Conservation (phyloP, 2,329 filamentous ascomycete genomes). For the Dissoconium aciculare region DNA sequence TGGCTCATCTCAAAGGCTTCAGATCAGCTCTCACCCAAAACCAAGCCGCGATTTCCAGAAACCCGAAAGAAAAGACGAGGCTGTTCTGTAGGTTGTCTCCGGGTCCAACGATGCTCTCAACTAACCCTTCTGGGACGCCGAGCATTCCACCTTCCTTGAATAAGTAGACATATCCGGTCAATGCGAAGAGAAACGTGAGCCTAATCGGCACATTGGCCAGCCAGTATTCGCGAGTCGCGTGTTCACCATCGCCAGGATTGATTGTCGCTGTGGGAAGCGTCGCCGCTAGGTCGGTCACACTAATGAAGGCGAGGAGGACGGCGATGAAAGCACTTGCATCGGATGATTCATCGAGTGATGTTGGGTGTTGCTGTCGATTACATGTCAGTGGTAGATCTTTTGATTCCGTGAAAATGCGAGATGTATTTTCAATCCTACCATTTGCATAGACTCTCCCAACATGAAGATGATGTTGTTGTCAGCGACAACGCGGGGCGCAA, state of each 20-base stretch:
- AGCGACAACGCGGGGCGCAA: constrained; percentile 53
- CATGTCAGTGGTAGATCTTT: no score
- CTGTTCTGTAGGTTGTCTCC: constrained; percentile 64
- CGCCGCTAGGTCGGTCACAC: constrained; percentile 32
- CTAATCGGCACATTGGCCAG: constrained; percentile 46
- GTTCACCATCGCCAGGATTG: no score
- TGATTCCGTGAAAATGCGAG: constrained; percentile 1
- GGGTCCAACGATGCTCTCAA: constrained; percentile 13
- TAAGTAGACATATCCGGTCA: constrained; percentile 51
- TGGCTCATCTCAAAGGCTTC: background rate
- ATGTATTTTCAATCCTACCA: constrained; percentile 40
- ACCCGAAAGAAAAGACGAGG: constrained; percentile 69
- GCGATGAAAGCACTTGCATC: constrained; percentile 53
- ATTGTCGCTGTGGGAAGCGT: no score
- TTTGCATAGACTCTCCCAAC: constrained; percentile 66
- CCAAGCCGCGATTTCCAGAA: constrained; percentile 72
- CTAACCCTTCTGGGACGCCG: constrained; percentile 15
- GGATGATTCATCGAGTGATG: constrained; percentile 52
- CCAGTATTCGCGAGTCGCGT: constrained; percentile 33
- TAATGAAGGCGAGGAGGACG: constrained; percentile 52
- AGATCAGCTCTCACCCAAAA: constrained; percentile 50
- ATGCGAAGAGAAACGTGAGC: constrained; percentile 44
- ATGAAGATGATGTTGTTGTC: constrained; percentile 70
- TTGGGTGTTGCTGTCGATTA: constrained; percentile 54
- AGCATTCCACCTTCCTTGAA: constrained; percentile 40